Percentiles rank a stretch among this genome's conserved stretches.
These are phyloP conservation scores for Globisporangium nunn DNA, from an alignment of 352 stramenopile species.

Conservation along the genomic window DNA sequence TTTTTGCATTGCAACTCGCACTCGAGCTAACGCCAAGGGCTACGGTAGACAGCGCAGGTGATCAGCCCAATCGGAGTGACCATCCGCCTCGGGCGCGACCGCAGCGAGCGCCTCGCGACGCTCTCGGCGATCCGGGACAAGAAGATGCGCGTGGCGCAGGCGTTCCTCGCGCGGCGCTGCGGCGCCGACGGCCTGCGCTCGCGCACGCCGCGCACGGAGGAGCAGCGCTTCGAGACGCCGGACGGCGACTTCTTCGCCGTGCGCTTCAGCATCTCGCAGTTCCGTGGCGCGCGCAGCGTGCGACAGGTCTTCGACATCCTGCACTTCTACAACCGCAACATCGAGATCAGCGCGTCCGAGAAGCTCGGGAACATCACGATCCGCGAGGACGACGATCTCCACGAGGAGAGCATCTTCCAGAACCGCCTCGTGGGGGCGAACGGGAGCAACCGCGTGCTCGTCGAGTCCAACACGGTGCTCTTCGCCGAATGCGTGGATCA, in stretches of 20 bases:
- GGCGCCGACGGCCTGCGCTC: constrained; percentile 12
- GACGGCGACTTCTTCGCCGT: constrained; percentile 41
- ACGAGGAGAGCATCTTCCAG: constrained; percentile 21
- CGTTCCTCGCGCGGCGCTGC: constrained; percentile 21
- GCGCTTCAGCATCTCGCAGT: constrained; percentile 43
- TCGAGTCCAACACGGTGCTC: constrained; percentile 33
- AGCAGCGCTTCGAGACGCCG: constrained; percentile 31
- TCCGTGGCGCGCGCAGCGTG: constrained; percentile 22
- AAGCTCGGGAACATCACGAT: constrained; percentile 35
- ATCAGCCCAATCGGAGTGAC: constrained; percentile 5
- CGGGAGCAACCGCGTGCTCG: constrained; percentile 11
- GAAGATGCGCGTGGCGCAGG: constrained; percentile 19
- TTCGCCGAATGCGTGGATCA: constrained; percentile 27
- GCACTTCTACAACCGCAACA: constrained; percentile 28
- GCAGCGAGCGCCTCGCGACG: constrained; percentile 3
- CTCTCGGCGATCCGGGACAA: constrained; percentile 16
- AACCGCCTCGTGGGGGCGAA: constrained; percentile 23
- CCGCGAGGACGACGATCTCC: constrained; percentile 33
- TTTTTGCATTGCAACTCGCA: neutral
- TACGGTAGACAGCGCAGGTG: constrained; percentile 4
- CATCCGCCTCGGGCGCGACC: constrained; percentile 6
- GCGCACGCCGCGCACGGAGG: constrained; percentile 17
- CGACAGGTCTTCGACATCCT: constrained; percentile 30
- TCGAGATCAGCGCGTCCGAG: constrained; percentile 44
- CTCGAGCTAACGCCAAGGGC: neutral